Conservation (phyloP, 2,329 filamentous ascomycete genomes). For the Cordyceps cicadae region DNA sequence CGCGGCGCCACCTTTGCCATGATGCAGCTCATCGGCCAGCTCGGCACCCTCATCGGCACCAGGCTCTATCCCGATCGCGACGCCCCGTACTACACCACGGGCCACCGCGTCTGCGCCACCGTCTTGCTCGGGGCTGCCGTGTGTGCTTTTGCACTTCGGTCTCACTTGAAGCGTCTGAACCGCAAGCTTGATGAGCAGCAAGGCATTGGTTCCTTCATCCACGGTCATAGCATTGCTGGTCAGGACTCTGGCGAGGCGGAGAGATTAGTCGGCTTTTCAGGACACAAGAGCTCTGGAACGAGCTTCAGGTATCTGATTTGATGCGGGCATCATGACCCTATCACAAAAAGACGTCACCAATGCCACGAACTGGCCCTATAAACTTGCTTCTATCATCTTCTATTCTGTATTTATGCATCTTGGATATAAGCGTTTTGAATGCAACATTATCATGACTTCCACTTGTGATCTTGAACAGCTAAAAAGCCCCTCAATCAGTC, state of each 20-base stretch:
- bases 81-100: conserved; percentile 52
- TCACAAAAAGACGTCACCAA: not conserved
- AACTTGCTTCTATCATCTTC: not conserved
- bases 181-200: conserved; percentile 31
- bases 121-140: conserved; percentile 55
- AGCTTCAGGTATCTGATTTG: conserved; percentile 42
- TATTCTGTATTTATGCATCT: conserved; percentile 6
- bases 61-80: conserved; percentile 54
- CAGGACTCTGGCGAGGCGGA: conserved; percentile 27
- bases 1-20: conserved; percentile 73
- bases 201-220: conserved; percentile 15
- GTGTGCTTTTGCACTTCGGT: conserved; percentile 45
- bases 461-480: not conserved
- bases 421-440: conserved; percentile 2
- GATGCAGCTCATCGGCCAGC: conserved; percentile 74
- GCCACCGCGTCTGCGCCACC: conserved; percentile 54
- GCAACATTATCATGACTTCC: conserved; percentile 1
- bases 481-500: not conserved
- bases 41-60: conserved; percentile 64
- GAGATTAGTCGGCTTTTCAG: conserved; percentile 28
- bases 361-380: not conserved
- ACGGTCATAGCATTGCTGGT: not conserved
- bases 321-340: conserved; percentile 1
- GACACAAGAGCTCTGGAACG: conserved; percentile 17
- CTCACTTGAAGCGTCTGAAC: conserved; percentile 47